phyloP scores from a whole-genome alignment of 495 filamentous ascomycete genomes.

The Penicillium tannophilum region DNA sequence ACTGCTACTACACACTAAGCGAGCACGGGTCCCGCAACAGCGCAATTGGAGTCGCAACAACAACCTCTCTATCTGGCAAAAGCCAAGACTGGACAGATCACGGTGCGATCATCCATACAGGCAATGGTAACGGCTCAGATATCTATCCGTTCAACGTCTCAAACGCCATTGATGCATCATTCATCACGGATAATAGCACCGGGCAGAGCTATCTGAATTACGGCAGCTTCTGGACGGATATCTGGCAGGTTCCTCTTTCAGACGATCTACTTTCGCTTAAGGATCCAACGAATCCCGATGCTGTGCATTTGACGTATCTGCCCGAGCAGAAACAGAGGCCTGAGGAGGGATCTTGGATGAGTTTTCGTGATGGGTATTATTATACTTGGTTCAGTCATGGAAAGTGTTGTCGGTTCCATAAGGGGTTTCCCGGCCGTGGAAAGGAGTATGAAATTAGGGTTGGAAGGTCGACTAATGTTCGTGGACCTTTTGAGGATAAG shows the following conservation, averaged over 20 bases:
- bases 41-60: slow-evolving; percentile 73
- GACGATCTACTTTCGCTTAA: slow-evolving; percentile 43
- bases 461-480: slow-evolving; percentile 37
- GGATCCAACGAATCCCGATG: slow-evolving; percentile 40
- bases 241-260: slow-evolving; percentile 64
- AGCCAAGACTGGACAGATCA: slow-evolving; percentile 58
- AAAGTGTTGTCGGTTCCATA: slow-evolving; percentile 62
- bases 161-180: slow-evolving; percentile 74
- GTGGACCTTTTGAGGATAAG: slow-evolving; percentile 48
- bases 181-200: slow-evolving; percentile 50
- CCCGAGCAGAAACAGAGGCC: slow-evolving; percentile 41
- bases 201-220: slow-evolving; percentile 62
- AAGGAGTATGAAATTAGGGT: slow-evolving; percentile 62
- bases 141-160: slow-evolving; percentile 56
- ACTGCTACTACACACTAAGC: slow-evolving; percentile 73
- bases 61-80: slow-evolving; percentile 55
- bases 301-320: slow-evolving; percentile 49
- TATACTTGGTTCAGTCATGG: slow-evolving; percentile 74
- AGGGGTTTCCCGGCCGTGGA: slow-evolving; percentile 51
- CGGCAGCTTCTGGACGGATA: slow-evolving; percentile 73
- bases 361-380: slow-evolving; percentile 59
- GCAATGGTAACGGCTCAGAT: slow-evolving; percentile 35
- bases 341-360: slow-evolving; percentile 64
- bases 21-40: slow-evolving; percentile 62
- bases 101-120: slow-evolving; percentile 47